Conservation (phyloP, 192 early-diverging fungal species). For the Linnemannia exigua region DNA sequence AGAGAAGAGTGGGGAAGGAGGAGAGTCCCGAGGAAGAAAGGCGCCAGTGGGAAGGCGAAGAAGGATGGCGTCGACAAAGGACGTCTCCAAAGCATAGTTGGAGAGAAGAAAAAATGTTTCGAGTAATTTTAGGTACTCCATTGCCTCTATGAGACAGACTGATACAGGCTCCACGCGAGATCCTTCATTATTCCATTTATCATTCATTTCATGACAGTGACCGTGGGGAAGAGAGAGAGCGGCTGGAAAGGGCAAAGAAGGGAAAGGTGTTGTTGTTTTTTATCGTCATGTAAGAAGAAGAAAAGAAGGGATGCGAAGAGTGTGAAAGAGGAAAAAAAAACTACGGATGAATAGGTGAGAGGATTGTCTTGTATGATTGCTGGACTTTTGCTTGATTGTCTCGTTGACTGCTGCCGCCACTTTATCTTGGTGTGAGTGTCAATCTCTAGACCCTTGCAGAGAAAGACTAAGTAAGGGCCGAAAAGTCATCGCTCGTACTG, state of each 20-base stretch:
- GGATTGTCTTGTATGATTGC: background rate
- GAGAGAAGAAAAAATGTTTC: constrained; percentile 2
- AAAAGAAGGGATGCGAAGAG: background rate
- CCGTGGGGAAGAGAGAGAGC: background rate
- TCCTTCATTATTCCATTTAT: background rate
- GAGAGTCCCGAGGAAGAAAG: background rate
- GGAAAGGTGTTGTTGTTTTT: background rate
- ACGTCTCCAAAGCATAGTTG: background rate
- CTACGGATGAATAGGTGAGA: background rate
- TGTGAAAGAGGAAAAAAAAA: background rate
- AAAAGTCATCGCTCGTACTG: background rate
- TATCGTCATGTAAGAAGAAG: background rate
- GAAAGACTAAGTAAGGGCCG: background rate
- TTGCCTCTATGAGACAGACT: background rate
- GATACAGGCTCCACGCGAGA: background rate
- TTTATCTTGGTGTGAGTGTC: background rate
- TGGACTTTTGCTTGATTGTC: background rate
- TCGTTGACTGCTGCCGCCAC: background rate
- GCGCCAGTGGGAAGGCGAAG: too few species aligned
- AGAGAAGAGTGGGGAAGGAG: background rate
- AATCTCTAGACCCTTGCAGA: background rate
- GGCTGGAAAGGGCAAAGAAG: background rate
- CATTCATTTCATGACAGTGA: background rate
- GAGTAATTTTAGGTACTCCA: background rate
- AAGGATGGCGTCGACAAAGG: too few species aligned